Evolutionary conservation across 805 yeast species (phyloP), one percentile per base, ranked within the genome.

Genomic region (Saccharomyces mikatae): DNA sequence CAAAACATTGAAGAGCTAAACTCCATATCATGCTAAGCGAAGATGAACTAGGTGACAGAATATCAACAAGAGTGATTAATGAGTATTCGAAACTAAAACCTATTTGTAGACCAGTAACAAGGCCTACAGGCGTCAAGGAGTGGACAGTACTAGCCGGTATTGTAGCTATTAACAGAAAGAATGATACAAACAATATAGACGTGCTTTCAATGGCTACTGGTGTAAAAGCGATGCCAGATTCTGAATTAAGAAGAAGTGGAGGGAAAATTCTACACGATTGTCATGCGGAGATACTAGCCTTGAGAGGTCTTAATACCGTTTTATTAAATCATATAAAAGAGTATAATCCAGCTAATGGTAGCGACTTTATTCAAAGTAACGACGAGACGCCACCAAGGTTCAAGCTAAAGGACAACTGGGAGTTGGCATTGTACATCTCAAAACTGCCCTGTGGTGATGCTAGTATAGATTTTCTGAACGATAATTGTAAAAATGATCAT

Each of bases 391-490:
- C 14, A 14, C 1, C n/a, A 14, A 44, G 47, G 17, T 81, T 61
- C 55, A 55, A 41, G 27, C 51, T 81, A 50, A 77, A 70, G 47
- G 51, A 58, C 0, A 72, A 69, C 2, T 66, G 79, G 48, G 63
- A 74, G 50, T 68, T 89, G 53, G 84, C 83, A 0, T 65, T 89
- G 58, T 84, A 81, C 56, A 72, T 87, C 5, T 81, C 91, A 10
- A 94, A 87, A 57, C 75, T 84, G 0, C 97, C 97, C 0, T 91
- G 98, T 72, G 98, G 98, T 0, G 97, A 91, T 66, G 83, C 88
- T 0, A 85, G 95, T 5, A 79, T 89, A 81, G 77, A 76, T 30
- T 59, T 69, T 2, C 54, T 72, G 14, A 58, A 54, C 22, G 51
- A 41, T 14, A 17, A 46, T 1, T 47, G 52, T 5, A 56, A 57